These are phyloP conservation scores for Candida awuae DNA, from an alignment of 805 yeast species.

Conservation along the genomic window DNA sequence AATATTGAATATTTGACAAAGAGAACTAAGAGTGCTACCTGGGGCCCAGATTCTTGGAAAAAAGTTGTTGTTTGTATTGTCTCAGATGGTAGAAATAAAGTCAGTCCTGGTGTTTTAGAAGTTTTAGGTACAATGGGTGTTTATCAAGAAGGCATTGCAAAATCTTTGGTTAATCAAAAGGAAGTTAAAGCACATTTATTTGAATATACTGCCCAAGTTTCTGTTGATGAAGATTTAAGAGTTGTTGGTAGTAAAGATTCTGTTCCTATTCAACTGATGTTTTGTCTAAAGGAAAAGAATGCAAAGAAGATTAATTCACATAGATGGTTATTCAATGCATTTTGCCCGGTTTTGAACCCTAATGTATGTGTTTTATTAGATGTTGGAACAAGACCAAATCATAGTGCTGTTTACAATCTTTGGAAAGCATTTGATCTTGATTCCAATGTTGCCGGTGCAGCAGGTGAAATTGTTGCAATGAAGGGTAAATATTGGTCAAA, in stretches of 20 bases:
- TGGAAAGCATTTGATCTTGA: constrained; percentile 98
- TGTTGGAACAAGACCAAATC: constrained; percentile 96
- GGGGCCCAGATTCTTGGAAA: constrained; percentile 98
- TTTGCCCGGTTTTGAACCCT: constrained; percentile 88
- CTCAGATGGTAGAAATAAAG: constrained; percentile 90
- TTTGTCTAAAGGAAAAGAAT: constrained; percentile 87
- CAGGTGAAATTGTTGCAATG: constrained; percentile 95
- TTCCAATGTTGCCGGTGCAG: constrained; percentile 97
- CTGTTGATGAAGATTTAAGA: constrained; percentile 80
- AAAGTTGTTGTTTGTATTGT: constrained; percentile 87
- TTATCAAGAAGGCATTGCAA: constrained; percentile 95
- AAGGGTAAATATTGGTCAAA: constrained; percentile 83
- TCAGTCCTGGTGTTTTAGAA: constrained; percentile 77
- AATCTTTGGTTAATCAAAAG: constrained; percentile 85
- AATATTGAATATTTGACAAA: constrained; percentile 83
- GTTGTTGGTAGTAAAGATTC: constrained; percentile 87
- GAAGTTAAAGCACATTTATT: constrained; percentile 90
- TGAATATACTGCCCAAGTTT: constrained; percentile 93
- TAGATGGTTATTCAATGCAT: constrained; percentile 94
- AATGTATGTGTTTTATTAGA: constrained; percentile 83
- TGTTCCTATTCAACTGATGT: constrained; percentile 89
- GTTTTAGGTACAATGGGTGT: constrained; percentile 91
- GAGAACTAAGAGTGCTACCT: constrained; percentile 70
- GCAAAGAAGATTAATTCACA: constrained; percentile 94
- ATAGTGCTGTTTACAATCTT: constrained; percentile 77